Evolutionary conservation across 345 rosid species (phyloP).

Genomic region (Microthlaspi erraticum): DNA sequence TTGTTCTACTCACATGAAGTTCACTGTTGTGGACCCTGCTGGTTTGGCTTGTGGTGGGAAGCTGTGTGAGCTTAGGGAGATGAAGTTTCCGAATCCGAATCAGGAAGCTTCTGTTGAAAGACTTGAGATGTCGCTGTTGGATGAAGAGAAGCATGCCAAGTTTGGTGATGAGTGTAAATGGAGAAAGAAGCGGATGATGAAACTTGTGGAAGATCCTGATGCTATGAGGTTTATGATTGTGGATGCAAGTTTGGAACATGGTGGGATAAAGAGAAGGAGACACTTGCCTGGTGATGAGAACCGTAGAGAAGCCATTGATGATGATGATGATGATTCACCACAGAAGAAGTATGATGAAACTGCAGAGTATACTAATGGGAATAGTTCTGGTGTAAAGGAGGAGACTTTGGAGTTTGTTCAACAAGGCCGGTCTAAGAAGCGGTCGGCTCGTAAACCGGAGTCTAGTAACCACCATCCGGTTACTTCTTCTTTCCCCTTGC

Average conservation of each 20-base stretch:
- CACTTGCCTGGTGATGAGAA: conserved; percentile 40
- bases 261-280: conserved; percentile 49
- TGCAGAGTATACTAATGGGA: conserved; percentile 6
- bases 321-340: neutral
- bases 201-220: conserved; percentile 32
- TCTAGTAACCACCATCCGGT: conserved; percentile 35
- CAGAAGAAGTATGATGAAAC: neutral
- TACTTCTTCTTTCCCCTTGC: conserved; percentile 47
- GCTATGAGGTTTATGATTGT: conserved; percentile 53
- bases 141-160: conserved; percentile 22
- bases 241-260: conserved; percentile 56
- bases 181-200: conserved; percentile 32
- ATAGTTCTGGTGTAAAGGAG: conserved; percentile 31
- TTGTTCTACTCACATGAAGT: conserved; percentile 50
- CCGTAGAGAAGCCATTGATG: neutral
- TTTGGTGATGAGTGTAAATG: conserved; percentile 19
- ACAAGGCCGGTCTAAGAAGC: conserved; percentile 52
- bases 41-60: conserved; percentile 51
- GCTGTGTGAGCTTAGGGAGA: conserved; percentile 45
- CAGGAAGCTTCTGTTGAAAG: conserved; percentile 29
- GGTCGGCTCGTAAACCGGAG: conserved; percentile 52
- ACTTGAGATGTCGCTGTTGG: conserved; percentile 26
- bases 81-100: conserved; percentile 44
- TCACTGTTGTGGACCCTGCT: conserved; percentile 61
- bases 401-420: conserved; percentile 40